Conservation (phyloP, 495 filamentous ascomycete genomes). For the Trypethelium eluteriae region DNA sequence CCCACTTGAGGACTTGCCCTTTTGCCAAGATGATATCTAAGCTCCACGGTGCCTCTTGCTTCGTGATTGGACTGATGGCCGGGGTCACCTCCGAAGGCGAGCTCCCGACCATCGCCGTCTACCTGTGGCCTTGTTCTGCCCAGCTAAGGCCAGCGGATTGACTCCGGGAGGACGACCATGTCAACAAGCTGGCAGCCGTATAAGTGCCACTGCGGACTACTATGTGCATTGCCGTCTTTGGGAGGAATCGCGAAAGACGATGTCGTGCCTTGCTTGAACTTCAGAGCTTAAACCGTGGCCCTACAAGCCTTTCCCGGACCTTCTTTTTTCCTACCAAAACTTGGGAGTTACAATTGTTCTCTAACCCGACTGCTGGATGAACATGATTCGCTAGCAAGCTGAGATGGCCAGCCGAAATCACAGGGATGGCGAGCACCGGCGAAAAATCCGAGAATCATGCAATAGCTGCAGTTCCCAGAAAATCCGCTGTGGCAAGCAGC, state of each 20-base stretch:
- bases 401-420: conserved; percentile 11
- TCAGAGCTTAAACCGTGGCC: too few relatives aligned
- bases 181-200: background rate
- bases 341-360: background rate
- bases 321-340: too few relatives aligned
- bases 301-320: too few relatives aligned
- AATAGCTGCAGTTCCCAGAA: conserved; percentile 15
- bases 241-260: too few relatives aligned
- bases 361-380: background rate
- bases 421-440: conserved; percentile 10
- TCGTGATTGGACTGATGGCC: background rate
- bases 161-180: background rate
- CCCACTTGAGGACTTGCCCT: background rate
- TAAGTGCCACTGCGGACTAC: background rate
- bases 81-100: background rate
- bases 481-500: conserved; percentile 13
- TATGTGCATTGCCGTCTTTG: background rate
- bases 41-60: background rate
- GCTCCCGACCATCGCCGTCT: background rate
- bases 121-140: too few relatives aligned
- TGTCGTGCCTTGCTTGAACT: too few relatives aligned
- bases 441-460: conserved; percentile 14
- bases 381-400: background rate
- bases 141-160: background rate
- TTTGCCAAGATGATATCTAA: background rate